Conservation (phyloP, 164 flowering plant species). For the Chimonanthus praecox region DNA sequence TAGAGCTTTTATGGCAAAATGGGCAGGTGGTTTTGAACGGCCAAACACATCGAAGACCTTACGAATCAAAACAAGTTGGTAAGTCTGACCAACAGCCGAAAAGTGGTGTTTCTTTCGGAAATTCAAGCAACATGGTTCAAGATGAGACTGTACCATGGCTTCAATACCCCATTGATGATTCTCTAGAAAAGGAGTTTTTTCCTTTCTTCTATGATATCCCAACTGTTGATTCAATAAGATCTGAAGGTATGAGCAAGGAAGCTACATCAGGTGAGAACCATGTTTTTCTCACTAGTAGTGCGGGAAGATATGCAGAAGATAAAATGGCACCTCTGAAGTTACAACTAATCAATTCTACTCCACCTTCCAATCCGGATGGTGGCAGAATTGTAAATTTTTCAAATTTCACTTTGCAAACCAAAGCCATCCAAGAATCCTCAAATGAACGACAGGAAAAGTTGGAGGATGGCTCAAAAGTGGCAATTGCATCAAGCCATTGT, state of each 20-base stretch:
- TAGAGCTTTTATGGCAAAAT: slow-evolving; percentile 61
- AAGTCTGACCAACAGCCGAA: slow-evolving; percentile 22
- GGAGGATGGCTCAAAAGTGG: slow-evolving; percentile 38
- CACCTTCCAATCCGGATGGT: slow-evolving; percentile 3
- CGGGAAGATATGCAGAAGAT: slow-evolving; percentile 7
- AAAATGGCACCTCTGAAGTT: slow-evolving; percentile 40
- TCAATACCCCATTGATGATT: slow-evolving; percentile 39
- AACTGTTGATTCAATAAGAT: slow-evolving; percentile 20
- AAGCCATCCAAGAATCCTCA: slow-evolving; percentile 13
- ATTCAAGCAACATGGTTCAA: slow-evolving; percentile 29
- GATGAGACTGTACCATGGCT: slow-evolving; percentile 54
- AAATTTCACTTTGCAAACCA: slow-evolving; percentile 10
- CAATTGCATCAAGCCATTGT: slow-evolving; percentile 53
- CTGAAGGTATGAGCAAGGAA: slow-evolving; percentile 19
- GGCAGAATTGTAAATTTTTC: slow-evolving; percentile 19
- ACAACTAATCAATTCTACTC: slow-evolving; percentile 12
- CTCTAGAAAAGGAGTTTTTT: slow-evolving; percentile 44
- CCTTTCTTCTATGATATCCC: slow-evolving; percentile 37
- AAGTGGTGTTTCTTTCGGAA: slow-evolving; percentile 17
- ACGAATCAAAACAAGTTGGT: slow-evolving; percentile 25
- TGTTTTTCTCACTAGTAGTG: neutral
- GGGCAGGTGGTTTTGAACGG: slow-evolving; percentile 58
- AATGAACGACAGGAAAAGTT: slow-evolving; percentile 17
- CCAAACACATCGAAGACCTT: slow-evolving; percentile 38
- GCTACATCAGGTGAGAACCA: slow-evolving; percentile 10